phyloP scores from a whole-genome alignment of 2,329 filamentous ascomycete genomes.

The Alternaria panax region DNA sequence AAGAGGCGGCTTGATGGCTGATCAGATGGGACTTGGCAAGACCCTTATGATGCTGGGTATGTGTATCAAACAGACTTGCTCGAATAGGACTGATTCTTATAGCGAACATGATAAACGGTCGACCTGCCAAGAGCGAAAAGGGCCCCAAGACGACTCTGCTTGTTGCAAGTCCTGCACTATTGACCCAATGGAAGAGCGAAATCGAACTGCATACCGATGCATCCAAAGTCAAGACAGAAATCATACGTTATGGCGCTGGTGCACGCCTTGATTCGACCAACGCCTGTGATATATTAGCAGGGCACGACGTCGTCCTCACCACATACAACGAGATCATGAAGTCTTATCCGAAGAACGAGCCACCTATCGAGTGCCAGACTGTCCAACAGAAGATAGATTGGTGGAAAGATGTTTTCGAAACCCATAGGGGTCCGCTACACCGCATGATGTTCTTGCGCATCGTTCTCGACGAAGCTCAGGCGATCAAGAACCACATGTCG shows the following conservation, averaged over 20 bases:
- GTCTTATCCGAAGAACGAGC: constrained; percentile 53
- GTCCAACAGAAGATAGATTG: constrained; percentile 51
- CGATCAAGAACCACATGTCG: constrained; percentile 59
- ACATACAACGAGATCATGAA: constrained; percentile 53
- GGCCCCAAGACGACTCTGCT: constrained; percentile 51
- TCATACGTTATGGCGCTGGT: constrained; percentile 41
- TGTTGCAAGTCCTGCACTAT: constrained; percentile 50
- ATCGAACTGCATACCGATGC: constrained; percentile 38
- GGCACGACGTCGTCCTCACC: constrained; percentile 50
- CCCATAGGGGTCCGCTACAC: constrained; percentile 45
- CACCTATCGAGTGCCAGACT: constrained; percentile 48
- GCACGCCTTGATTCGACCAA: constrained; percentile 33
- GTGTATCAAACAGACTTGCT: neutral
- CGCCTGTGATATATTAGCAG: constrained; percentile 14
- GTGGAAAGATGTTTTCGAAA: constrained; percentile 43
- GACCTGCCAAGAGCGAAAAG: constrained; percentile 13
- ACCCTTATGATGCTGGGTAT: constrained; percentile 50
- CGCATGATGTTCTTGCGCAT: constrained; percentile 55
- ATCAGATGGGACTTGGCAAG: constrained; percentile 55
- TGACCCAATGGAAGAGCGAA: constrained; percentile 52
- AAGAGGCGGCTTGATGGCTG: constrained; percentile 52
- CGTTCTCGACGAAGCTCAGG: constrained; percentile 65
- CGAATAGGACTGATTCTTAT: constrained; percentile 1
- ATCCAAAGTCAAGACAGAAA: constrained; percentile 12
- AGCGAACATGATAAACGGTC: constrained; percentile 56